Evolutionary conservation across 2,329 filamentous ascomycete species (phyloP), one percentile per base, ranked within the genome.

Genomic region (Ceratocystis huliohia): DNA sequence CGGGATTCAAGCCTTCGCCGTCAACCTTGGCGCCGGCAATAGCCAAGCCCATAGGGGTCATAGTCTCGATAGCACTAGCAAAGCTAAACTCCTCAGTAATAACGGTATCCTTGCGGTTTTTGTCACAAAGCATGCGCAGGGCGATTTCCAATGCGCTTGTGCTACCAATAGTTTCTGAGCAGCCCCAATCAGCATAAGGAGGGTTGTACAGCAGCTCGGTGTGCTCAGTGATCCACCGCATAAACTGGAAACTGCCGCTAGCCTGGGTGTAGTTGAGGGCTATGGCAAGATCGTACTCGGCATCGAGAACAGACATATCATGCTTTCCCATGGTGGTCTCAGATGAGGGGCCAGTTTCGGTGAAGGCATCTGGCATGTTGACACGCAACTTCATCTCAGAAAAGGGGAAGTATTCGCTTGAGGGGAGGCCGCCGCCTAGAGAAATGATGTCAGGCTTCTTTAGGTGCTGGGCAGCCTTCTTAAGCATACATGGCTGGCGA

Each of bases 191-290:
- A 20, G 86, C 82, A 74, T 97, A 97, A 0, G 89, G 90, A 17
- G 93, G 92, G 69, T 84, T 81, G 75, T 91, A 89, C 17, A 96
- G 85, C 66, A 97, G 84, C 77, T 99, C 93, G 0, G 92, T 96
- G 76, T 97, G 94, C 78, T 99, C 94, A 0, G 92, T 95, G 63
- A 97, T 81, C 78, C 89, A 97, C 68, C 94, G 86, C 69, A 96
- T 79, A 75, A 99, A 80, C 77, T 96, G 94, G 2, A 91, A 88
- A 10, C 90, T 85, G 20, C 94, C 94, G 20, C 85, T 85, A 7
- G 91, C 87, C 77, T 96, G 91, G 44, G 89, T 90, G 74, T 99
- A 99, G 77, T 99, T 97, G 74, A 96, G 86, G 0, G 88, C 88
- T 69, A 95, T 90, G 59, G 89, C 85, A 64, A 99, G 83, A 76